phyloP scores from a whole-genome alignment of 2,329 filamentous ascomycete genomes.

The Trichoderma koningiopsis region DNA sequence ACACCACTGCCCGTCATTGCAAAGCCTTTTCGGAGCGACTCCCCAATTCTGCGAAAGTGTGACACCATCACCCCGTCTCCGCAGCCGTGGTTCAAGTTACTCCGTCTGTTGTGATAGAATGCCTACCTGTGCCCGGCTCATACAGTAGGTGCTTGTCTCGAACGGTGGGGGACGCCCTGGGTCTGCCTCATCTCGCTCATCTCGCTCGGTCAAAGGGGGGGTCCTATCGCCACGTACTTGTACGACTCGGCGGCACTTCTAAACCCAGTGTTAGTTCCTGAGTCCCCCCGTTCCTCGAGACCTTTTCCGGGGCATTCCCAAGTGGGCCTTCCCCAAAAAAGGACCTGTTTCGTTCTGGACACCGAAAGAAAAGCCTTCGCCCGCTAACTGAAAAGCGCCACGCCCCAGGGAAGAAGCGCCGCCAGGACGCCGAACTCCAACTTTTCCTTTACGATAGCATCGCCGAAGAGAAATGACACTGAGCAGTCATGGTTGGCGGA shows the following conservation, averaged over 20 bases:
- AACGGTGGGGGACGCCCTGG: not conserved
- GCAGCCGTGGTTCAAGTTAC: not conserved
- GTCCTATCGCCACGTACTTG: not conserved
- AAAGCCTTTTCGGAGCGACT: conserved; percentile 14
- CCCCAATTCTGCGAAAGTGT: conserved; percentile 19
- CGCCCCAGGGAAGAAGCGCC: conserved; percentile 12
- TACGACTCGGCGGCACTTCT: conserved; percentile 18
- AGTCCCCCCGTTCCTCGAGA: not conserved
- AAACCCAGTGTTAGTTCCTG: conserved; percentile 9
- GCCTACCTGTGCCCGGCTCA: no score
- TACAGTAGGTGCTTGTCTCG: not conserved
- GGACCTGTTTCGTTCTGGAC: conserved; percentile 23
- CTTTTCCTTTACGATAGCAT: conserved; percentile 21
- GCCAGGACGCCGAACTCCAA: conserved; percentile 13
- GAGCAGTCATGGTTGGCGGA: conserved; percentile 20
- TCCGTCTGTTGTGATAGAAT: not conserved
- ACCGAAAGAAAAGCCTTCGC: conserved; percentile 18
- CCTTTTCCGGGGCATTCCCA: conserved; percentile 22
- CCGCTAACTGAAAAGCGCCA: conserved; percentile 16
- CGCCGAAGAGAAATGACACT: conserved; percentile 22
- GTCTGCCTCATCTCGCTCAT: conserved; percentile 13
- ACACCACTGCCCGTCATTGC: conserved; percentile 25
- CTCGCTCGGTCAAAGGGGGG: not conserved
- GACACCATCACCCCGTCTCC: conserved; percentile 21
- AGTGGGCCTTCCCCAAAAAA: conserved; percentile 16